A percentile compares a stretch with the other conserved stretches of the same genome.
Conservation (phyloP, 176 grass and related monocot species). For the Tillandsia fasciculata region DNA sequence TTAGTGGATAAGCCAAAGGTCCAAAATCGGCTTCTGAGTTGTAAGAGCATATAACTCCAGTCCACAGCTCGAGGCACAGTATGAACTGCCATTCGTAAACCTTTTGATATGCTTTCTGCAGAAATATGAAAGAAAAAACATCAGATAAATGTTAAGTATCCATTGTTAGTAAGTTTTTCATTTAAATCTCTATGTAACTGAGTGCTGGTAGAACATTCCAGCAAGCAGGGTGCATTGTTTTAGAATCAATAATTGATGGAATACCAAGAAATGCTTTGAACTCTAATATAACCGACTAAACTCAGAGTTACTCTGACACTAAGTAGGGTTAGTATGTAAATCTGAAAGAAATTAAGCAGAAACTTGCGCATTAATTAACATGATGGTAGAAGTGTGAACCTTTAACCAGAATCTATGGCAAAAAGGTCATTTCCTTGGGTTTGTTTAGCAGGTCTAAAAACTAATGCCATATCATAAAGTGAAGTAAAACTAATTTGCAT, state of each 20-base stretch:
- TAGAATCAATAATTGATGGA: not conserved
- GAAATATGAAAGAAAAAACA: conserved; percentile 14
- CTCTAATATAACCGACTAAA: not conserved
- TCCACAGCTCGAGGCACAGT: conserved; percentile 97
- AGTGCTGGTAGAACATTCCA: not conserved
- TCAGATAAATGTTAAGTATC: conserved; percentile 7
- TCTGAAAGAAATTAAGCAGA: too few species aligned
- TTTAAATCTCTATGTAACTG: not conserved
- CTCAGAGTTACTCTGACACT: too few species aligned
- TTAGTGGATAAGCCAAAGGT: conserved; percentile 79
- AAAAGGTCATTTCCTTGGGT: too few species aligned
- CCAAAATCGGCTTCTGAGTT: conserved; percentile 55
- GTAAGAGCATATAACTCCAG: conserved; percentile 55
- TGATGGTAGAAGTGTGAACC: too few species aligned
- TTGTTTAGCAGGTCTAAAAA: too few species aligned
- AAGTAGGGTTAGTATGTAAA: too few species aligned
- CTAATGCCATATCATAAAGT: too few species aligned
- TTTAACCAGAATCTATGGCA: too few species aligned
- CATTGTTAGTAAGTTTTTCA: not conserved
- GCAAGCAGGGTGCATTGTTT: not conserved
- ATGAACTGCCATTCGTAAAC: conserved; percentile 98
- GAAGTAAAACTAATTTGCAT: too few species aligned
- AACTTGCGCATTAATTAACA: too few species aligned
- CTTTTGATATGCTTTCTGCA: conserved; percentile 89
- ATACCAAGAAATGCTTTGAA: not conserved